Percentiles rank a stretch among this genome's conserved stretches.
These are phyloP conservation scores for Melastoma malabathricum DNA, from an alignment of 345 rosid genomes.

Conservation along the genomic window DNA sequence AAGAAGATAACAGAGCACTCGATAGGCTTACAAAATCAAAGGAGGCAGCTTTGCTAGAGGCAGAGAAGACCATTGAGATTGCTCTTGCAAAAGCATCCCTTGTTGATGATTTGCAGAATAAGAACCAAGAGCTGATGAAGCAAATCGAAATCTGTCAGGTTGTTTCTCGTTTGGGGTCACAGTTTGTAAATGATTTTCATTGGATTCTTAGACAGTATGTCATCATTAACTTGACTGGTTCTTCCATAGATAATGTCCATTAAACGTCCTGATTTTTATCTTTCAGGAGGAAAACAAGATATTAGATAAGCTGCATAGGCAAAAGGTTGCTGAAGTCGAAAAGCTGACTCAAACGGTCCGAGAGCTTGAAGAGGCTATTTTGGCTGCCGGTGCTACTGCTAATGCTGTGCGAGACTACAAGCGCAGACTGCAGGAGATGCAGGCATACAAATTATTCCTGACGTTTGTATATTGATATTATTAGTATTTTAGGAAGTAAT, in stretches of 20 bases:
- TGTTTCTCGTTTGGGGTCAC: not conserved
- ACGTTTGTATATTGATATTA: constrained; percentile 4
- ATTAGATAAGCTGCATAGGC: constrained; percentile 36
- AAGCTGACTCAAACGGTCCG: constrained; percentile 38
- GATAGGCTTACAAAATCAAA: constrained; percentile 41
- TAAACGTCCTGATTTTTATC: not conserved
- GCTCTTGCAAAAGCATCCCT: constrained; percentile 40
- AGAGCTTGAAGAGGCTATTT: constrained; percentile 43
- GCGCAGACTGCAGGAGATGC: constrained; percentile 39
- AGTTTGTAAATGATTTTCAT: no score
- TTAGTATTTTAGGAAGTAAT: constrained; percentile 3
- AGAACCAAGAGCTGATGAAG: constrained; percentile 38
- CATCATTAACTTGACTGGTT: no score
- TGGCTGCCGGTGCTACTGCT: constrained; percentile 43
- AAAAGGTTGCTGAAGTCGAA: constrained; percentile 45
- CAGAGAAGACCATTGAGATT: constrained; percentile 36
- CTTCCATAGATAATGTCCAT: no score
- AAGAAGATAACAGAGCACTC: constrained; percentile 37
- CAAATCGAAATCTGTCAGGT: constrained; percentile 49
- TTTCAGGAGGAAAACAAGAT: constrained; percentile 38
- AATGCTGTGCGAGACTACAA: constrained; percentile 39
- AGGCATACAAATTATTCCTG: constrained; percentile 13
- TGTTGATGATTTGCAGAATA: constrained; percentile 42
- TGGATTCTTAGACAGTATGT: no score
- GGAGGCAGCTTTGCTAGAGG: constrained; percentile 40